Conservation (phyloP, 2,329 filamentous ascomycete genomes). For the Penicillium frequentans region DNA sequence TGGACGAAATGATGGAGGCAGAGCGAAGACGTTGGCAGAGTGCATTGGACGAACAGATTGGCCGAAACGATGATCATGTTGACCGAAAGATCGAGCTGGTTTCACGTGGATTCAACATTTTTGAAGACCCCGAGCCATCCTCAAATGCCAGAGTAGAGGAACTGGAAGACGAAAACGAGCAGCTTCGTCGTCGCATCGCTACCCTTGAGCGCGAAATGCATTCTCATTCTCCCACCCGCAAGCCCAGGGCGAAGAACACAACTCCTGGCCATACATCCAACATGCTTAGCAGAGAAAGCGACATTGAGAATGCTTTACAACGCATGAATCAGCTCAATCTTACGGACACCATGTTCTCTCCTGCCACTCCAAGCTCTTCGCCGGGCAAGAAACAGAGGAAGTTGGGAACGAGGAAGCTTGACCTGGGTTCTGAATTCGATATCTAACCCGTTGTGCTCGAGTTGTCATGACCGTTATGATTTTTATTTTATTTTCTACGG, state of each 20-base stretch:
- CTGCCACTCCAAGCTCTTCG: constrained; percentile 25
- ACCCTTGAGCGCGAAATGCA: constrained; percentile 66
- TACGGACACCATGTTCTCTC: constrained; percentile 34
- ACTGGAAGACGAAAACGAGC: constrained; percentile 70
- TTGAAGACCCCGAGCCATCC: constrained; percentile 49
- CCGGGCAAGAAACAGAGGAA: constrained; percentile 44
- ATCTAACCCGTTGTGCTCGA: constrained; percentile 13
- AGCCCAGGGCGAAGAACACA: constrained; percentile 36
- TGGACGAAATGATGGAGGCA: constrained; percentile 72
- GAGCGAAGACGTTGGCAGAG: constrained; percentile 82
- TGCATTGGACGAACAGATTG: constrained; percentile 65
- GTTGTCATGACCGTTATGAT: constrained; percentile 20
- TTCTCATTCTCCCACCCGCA: constrained; percentile 63
- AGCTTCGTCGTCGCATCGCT: constrained; percentile 64
- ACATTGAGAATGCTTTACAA: constrained; percentile 40
- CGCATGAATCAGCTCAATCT: constrained; percentile 43
- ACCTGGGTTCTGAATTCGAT: constrained; percentile 46
- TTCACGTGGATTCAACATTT: constrained; percentile 55
- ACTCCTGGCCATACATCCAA: constrained; percentile 29
- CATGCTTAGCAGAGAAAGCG: constrained; percentile 37
- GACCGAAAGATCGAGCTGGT: constrained; percentile 83
- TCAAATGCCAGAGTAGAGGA: constrained; percentile 63
- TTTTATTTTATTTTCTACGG: constrained; percentile 2
- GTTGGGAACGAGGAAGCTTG: constrained; percentile 49
- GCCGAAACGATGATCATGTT: constrained; percentile 78